phyloP scores from a whole-genome alignment of 768 basidiomycete species.

The Mycena epipterygia region DNA sequence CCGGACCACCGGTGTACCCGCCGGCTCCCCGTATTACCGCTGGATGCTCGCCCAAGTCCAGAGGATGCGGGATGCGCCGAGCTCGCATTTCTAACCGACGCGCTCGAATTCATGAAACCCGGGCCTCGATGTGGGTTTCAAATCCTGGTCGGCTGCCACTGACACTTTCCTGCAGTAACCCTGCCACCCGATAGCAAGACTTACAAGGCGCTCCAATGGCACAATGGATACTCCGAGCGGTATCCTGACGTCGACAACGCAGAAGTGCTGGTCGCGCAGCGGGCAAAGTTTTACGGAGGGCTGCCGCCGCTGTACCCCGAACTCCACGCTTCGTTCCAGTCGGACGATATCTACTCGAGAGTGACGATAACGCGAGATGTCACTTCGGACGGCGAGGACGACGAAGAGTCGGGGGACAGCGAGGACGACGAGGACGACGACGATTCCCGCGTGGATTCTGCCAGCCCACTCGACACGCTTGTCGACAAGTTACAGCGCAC shows the following conservation, averaged over 20 bases:
- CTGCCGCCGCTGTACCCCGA: neutral
- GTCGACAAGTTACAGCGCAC: no score
- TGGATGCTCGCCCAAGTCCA: neutral
- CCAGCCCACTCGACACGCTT: no score
- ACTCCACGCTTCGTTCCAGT: neutral
- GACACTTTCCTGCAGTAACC: neutral
- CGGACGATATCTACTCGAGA: no score
- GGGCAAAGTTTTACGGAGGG: neutral
- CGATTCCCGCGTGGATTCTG: no score
- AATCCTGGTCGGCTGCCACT: neutral
- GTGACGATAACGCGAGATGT: no score
- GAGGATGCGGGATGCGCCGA: neutral
- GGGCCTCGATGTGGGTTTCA: neutral
- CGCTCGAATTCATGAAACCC: neutral
- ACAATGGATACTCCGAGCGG: neutral
- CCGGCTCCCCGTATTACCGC: neutral
- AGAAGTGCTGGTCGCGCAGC: neutral
- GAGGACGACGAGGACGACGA: no score
- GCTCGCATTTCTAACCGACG: neutral
- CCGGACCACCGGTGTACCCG: neutral
- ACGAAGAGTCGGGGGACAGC: no score
- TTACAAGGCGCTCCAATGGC: neutral
- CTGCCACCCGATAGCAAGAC: neutral
- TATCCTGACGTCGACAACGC: neutral
- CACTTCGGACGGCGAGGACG: no score